phyloP scores from a whole-genome alignment of 2,329 filamentous ascomycete species.

The Aspergillus bombycis region DNA sequence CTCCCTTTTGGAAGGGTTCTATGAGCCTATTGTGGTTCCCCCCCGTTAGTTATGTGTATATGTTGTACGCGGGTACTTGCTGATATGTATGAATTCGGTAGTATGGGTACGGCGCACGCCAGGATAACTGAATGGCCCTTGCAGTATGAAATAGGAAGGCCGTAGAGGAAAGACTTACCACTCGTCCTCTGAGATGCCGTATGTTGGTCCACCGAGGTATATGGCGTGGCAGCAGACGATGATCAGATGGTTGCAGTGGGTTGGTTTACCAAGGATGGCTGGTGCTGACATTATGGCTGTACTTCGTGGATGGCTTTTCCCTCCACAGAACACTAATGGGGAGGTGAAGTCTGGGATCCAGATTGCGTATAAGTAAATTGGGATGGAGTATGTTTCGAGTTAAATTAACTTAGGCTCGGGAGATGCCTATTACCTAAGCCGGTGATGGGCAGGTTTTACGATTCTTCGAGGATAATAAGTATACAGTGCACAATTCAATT shows the following conservation, averaged over 20 bases:
- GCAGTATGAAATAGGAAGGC: background rate
- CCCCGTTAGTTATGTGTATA: background rate
- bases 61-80: background rate
- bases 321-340: no score
- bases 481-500: background rate
- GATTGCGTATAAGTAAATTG: no score
- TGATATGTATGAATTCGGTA: background rate
- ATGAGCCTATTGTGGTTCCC: slow-evolving; percentile 59
- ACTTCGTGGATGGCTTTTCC: background rate
- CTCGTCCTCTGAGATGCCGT: slow-evolving; percentile 60
- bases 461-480: background rate
- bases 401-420: no score
- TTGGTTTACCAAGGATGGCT: background rate
- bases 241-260: slow-evolving; percentile 59
- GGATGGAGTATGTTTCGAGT: no score
- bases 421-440: background rate
- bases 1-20: slow-evolving; percentile 74
- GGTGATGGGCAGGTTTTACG: background rate
- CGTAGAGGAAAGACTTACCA: slow-evolving; percentile 49
- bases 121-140: background rate
- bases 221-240: slow-evolving; percentile 85
- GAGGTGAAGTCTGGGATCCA: no score
- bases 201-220: slow-evolving; percentile 63
- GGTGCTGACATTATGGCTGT: background rate
- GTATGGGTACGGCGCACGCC: background rate